A percentile compares a stretch with the other conserved stretches of the same genome.
Conservation (phyloP, 306 rosid genomes). For the Pterocarpus santalinus region DNA sequence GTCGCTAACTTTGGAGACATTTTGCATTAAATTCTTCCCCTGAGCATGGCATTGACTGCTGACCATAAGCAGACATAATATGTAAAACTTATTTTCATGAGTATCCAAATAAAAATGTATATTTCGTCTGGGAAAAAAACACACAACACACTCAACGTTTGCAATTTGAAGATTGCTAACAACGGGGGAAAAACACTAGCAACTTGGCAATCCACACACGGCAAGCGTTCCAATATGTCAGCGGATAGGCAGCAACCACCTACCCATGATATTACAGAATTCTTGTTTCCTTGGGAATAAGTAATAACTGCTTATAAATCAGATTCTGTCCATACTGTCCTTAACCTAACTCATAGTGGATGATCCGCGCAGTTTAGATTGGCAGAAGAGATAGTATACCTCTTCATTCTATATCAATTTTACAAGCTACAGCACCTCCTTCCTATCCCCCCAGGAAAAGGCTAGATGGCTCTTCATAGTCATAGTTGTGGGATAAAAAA, state of each 20-base stretch:
- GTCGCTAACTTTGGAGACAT: too few relatives aligned
- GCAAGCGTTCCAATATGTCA: not conserved
- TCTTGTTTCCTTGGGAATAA: not conserved
- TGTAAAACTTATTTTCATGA: not conserved
- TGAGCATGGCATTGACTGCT: too few relatives aligned
- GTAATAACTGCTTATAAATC: too few relatives aligned
- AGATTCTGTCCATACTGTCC: not conserved
- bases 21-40: too few relatives aligned
- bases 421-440: not conserved
- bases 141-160: not conserved
- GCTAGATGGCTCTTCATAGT: too few relatives aligned
- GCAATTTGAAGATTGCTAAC: not conserved
- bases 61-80: not conserved
- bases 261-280: not conserved
- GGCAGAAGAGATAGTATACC: not conserved
- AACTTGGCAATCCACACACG: not conserved
- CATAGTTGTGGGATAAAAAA: not conserved
- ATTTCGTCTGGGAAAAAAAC: not conserved
- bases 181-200: not conserved
- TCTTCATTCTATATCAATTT: conserved; percentile 14
- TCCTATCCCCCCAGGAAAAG: too few relatives aligned
- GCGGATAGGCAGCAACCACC: not conserved
- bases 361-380: not conserved
- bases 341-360: not conserved
- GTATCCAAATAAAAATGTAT: not conserved